phyloP scores from a whole-genome alignment of 2,329 filamentous ascomycete genomes.

The Colletotrichum musicola region DNA sequence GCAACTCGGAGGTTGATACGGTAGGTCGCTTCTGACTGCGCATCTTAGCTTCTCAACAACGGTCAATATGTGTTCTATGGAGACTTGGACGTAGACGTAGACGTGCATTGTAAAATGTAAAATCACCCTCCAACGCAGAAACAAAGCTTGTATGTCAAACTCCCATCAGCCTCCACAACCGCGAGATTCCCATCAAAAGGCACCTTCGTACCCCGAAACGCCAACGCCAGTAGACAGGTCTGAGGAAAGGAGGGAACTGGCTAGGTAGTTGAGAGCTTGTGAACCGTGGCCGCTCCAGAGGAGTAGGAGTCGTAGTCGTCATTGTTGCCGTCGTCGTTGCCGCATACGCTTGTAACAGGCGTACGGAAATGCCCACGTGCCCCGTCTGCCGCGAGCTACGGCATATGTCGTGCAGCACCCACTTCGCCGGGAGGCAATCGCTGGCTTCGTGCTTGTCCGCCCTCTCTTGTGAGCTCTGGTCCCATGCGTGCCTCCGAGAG shows the following conservation, averaged over 20 bases:
- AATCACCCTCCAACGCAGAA: conserved; percentile 34
- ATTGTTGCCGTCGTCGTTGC: not conserved
- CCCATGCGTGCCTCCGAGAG: conserved; percentile 25
- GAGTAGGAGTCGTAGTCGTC: no score
- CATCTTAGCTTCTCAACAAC: conserved; percentile 31
- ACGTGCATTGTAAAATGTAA: conserved; percentile 28
- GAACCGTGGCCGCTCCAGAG: conserved; percentile 12
- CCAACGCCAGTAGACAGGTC: conserved; percentile 39
- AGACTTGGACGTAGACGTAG: conserved; percentile 24
- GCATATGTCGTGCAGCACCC: conserved; percentile 24
- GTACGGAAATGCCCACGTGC: not conserved
- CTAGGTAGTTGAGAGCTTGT: conserved; percentile 17
- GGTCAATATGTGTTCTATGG: conserved; percentile 38
- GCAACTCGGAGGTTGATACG: no score
- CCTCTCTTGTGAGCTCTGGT: not conserved
- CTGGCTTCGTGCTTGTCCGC: conserved; percentile 1
- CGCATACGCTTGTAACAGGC: not conserved
- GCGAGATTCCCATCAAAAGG: conserved; percentile 32
- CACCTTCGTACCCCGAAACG: conserved; percentile 38
- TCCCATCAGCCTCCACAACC: conserved; percentile 36
- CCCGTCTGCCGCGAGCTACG: not conserved
- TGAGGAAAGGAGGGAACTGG: conserved; percentile 5
- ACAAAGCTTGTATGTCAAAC: conserved; percentile 35
- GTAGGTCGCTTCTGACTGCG: no score
- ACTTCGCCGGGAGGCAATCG: conserved; percentile 5